Conservation (phyloP, 2,329 filamentous ascomycete genomes). For the Fusarium equiseti region DNA sequence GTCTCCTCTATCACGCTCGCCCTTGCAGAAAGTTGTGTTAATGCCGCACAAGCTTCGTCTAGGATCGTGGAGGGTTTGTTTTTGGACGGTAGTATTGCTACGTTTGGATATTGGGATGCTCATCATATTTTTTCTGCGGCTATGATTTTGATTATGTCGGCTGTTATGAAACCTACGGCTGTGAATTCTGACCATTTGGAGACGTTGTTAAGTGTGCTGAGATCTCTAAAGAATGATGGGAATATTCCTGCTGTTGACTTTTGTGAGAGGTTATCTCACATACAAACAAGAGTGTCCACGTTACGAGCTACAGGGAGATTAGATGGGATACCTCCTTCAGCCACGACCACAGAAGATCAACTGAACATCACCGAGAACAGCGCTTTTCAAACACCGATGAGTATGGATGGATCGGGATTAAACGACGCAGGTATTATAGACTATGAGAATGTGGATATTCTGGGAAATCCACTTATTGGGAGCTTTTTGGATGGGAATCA, state of each 20-base stretch:
- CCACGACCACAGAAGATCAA: neutral
- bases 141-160: constrained; percentile 50
- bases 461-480: constrained; percentile 45
- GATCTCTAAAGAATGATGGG: constrained; percentile 48
- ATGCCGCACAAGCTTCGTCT: constrained; percentile 47
- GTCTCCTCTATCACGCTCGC: constrained; percentile 50
- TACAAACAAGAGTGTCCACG: constrained; percentile 35
- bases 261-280: constrained; percentile 47
- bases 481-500: constrained; percentile 47
- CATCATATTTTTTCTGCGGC: constrained; percentile 51
- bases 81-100: constrained; percentile 42
- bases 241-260: constrained; percentile 50
- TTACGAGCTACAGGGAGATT: constrained; percentile 30
- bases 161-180: constrained; percentile 47
- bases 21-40: constrained; percentile 51
- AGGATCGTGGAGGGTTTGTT: constrained; percentile 46
- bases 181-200: constrained; percentile 48
- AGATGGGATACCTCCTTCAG: neutral
- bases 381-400: constrained; percentile 12
- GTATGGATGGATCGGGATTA: neutral
- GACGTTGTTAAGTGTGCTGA: constrained; percentile 47
- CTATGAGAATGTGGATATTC: constrained; percentile 40
- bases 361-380: neutral
- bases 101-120: constrained; percentile 51
- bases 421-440: constrained; percentile 10